Conservation (phyloP, 2,329 filamentous ascomycete genomes). For the Grosmannia huntii region DNA sequence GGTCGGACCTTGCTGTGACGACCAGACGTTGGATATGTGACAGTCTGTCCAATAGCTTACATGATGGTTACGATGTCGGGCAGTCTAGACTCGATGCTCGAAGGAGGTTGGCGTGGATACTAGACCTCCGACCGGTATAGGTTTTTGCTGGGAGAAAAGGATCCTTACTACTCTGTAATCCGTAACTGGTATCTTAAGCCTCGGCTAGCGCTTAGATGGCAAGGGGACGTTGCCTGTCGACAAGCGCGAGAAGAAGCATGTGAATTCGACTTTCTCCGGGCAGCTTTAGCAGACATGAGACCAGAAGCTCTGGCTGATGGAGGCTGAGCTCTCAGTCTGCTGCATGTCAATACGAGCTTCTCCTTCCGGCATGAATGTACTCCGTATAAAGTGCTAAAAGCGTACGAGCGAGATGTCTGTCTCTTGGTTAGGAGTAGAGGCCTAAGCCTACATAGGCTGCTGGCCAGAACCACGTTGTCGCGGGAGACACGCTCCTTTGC, state of each 20-base stretch:
- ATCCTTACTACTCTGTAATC: too few species aligned
- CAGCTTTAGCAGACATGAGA: neutral
- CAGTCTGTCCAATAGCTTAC: too few species aligned
- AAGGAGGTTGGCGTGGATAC: too few species aligned
- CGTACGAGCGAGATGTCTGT: neutral
- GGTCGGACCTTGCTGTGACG: neutral
- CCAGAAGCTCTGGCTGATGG: neutral
- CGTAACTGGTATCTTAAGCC: neutral
- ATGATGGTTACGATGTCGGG: too few species aligned
- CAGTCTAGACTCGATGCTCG: too few species aligned
- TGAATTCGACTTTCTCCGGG: neutral
- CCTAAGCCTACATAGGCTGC: neutral
- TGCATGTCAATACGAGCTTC: neutral
- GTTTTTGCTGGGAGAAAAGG: too few species aligned
- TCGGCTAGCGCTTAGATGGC: neutral
- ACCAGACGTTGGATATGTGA: neutral
- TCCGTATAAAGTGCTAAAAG: neutral
- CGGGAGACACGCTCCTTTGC: neutral
- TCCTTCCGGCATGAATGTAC: neutral
- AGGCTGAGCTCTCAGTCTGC: neutral
- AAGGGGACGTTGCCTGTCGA: neutral
- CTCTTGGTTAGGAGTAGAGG: neutral
- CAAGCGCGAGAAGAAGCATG: neutral
- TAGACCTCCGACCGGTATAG: too few species aligned
- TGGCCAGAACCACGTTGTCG: neutral